phyloP scores from a whole-genome alignment of 179 eudicot genomes.

The Silene noctiflora region DNA sequence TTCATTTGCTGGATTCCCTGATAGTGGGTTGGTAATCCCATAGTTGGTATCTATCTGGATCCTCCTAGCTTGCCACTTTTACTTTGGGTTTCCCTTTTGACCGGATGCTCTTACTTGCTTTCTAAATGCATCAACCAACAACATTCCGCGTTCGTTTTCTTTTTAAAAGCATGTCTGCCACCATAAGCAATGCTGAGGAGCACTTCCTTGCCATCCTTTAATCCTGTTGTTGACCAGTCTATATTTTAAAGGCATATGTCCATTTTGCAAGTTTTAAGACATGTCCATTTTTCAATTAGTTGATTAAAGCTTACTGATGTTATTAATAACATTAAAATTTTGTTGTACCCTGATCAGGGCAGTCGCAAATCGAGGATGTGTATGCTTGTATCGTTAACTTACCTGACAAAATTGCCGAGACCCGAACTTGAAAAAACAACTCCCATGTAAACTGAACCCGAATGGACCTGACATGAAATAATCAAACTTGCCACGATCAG shows the following conservation, averaged over 20 bases:
- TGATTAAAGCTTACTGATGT: too few species aligned
- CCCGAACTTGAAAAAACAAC: too few species aligned
- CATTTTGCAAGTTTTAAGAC: too few species aligned
- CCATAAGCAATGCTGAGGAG: slow-evolving; percentile 13
- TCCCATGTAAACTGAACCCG: too few species aligned
- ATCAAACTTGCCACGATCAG: not conserved
- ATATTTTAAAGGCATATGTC: not conserved
- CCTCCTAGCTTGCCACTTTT: slow-evolving; percentile 29
- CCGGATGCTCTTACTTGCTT: not conserved
- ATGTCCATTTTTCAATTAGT: not conserved
- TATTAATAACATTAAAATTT: too few species aligned
- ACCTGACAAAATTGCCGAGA: too few species aligned
- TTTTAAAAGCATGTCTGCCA: slow-evolving; percentile 16
- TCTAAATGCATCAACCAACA: slow-evolving; percentile 26
- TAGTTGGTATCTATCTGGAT: slow-evolving; percentile 23
- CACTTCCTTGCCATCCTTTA: slow-evolving; percentile 11
- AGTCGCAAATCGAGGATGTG: too few species aligned
- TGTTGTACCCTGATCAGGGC: too few species aligned
- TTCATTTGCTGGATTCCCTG: slow-evolving; percentile 13
- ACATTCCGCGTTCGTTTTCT: slow-evolving; percentile 14
- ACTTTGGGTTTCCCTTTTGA: slow-evolving; percentile 28
- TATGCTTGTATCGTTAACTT: too few species aligned
- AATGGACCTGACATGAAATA: too few species aligned
- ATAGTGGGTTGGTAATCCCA: slow-evolving; percentile 19
- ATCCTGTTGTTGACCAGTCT: slow-evolving; percentile 18